These are phyloP conservation scores for Epichloe gansuensis DNA, from an alignment of 2,329 filamentous ascomycete species.

Conservation along the genomic window DNA sequence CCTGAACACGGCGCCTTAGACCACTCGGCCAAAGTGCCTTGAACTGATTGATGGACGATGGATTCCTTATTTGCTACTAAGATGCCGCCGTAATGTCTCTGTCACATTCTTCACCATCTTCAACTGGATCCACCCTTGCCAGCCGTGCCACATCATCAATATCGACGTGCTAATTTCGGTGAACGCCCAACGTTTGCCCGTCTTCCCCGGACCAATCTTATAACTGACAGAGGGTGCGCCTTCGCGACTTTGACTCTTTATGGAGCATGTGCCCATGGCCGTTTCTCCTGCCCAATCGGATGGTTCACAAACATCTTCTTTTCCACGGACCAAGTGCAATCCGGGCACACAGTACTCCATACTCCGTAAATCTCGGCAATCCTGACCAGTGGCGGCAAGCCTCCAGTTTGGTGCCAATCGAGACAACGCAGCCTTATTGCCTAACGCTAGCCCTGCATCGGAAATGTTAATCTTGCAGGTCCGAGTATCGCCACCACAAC, in stretches of 20 bases:
- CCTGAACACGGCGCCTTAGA: constrained; percentile 11
- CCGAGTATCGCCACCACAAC: too few species aligned
- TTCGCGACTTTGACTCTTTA: not conserved
- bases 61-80: rapidly evolving
- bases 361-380: too few species aligned
- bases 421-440: too few species aligned
- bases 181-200: not conserved
- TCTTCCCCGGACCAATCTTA: not conserved
- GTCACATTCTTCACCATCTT: not conserved
- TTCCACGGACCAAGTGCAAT: too few species aligned
- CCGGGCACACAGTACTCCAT: too few species aligned
- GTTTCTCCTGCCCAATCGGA: too few species aligned
- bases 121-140: not conserved
- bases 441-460: too few species aligned
- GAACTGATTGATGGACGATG: rapidly evolving
- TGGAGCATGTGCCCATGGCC: not conserved
- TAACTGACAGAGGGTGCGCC: not conserved
- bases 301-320: too few species aligned
- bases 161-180: not conserved
- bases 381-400: too few species aligned
- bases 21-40: constrained; percentile 10
- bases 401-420: too few species aligned
- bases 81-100: rapidly evolving
- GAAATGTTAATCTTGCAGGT: too few species aligned
- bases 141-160: not conserved